phyloP scores from a whole-genome alignment of 169 alveolate species.

The Plasmodium reichenowi region DNA sequence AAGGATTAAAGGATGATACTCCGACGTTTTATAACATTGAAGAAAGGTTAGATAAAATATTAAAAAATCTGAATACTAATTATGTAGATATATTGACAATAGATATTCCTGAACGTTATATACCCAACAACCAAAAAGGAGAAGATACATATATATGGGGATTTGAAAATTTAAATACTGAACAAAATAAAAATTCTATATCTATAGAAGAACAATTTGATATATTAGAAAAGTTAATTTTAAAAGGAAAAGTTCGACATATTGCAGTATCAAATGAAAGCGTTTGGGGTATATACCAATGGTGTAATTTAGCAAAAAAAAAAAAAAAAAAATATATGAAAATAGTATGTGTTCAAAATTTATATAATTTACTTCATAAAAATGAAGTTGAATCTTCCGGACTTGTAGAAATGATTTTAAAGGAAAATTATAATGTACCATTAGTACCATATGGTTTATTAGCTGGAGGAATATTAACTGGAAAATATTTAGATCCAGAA shows the following conservation, averaged over 20 bases:
- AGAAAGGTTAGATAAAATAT: conserved; percentile 85
- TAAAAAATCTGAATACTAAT: conserved; percentile 82
- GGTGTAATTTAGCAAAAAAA: conserved; percentile 77
- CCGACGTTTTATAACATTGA: conserved; percentile 76
- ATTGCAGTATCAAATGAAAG: conserved; percentile 89
- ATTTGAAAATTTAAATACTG: conserved; percentile 45
- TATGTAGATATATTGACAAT: conserved; percentile 85
- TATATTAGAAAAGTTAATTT: conserved; percentile 78
- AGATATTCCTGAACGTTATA: conserved; percentile 87
- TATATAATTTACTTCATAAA: conserved; percentile 87
- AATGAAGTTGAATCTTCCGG: conserved; percentile 89
- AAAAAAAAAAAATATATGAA: conserved; percentile 76
- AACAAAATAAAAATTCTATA: conserved; percentile 30
- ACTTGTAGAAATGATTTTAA: conserved; percentile 82
- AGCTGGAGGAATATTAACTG: conserved; percentile 91
- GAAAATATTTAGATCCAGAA: conserved; percentile 90
- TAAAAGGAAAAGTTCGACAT: conserved; percentile 86
- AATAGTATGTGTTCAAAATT: conserved; percentile 80
- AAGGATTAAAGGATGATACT: conserved; percentile 28
- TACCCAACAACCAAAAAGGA: conserved; percentile 85
- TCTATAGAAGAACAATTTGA: conserved; percentile 82
- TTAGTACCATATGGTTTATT: conserved; percentile 88
- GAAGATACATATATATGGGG: conserved; percentile 91
- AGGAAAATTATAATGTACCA: conserved; percentile 85
- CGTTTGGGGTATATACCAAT: conserved; percentile 86